Base-by-base conservation (phyloP, 768 basidiomycete species). In the Suillus placidus region DNA sequence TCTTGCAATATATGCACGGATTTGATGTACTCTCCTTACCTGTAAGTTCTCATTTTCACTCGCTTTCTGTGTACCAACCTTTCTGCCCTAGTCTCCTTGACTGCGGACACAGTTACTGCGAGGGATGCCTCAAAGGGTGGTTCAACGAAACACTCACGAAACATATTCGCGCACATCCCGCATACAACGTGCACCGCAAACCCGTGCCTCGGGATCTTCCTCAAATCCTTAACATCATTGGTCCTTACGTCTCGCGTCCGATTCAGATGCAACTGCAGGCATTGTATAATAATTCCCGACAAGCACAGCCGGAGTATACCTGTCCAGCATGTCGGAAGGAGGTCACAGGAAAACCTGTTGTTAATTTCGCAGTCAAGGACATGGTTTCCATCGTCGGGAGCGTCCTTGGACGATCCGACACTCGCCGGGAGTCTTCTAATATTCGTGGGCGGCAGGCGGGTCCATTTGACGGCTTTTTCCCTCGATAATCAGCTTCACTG, bases 281-380 rank as follows among this genome's bases (percentile, higher is more conserved):
- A 0, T 12, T 75, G n/a, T 68, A 75, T 51, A 56, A 63, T 42
- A 63, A 71, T 64, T 14, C 71, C 72, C 69, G 67, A 72, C 79
- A 55, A 68, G 66, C 73, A 68, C 66, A 80, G 43, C 88, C 88
- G 0, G 72, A 81, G 35, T 91, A 88, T 68, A 86, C 86, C 2
- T 93, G 91, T 64, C 91, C 91, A 6, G 85, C 84, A 5, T 93
- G 91, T 70, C 81, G 91, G 61, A 78, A 82, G 57, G 69, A 73
- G 16, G 83, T 88, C 13, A 72, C 76, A 43, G 79, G 71, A 16
- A 81, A 79, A 23, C 91, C 91, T 0, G 80, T 83, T 0, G 88
- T 91, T 70, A 83, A 84, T 55, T 92, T 85, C 72, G 80, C 81
- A 6, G 73, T 92, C 58, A 92, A 91, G 74, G 76, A 79, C 3